Percentiles rank a stretch among this genome's conserved stretches.
Conservation (phyloP, 2,329 filamentous ascomycete genomes). For the Colletotrichum orbiculare region DNA sequence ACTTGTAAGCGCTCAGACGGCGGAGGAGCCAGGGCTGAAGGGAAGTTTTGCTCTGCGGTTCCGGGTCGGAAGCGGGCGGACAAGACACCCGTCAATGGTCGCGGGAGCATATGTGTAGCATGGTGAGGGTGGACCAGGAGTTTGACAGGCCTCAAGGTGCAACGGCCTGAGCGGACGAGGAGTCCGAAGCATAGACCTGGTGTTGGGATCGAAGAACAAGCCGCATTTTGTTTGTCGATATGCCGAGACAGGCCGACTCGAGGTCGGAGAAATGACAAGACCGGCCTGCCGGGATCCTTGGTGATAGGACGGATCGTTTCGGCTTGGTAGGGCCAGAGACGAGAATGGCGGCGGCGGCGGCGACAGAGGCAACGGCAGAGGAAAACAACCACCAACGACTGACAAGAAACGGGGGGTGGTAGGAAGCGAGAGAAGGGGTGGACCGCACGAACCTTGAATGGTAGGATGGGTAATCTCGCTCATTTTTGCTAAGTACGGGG, state of each 20-base stretch:
- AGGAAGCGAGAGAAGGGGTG: conserved; percentile 14
- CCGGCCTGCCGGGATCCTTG: conserved; percentile 10
- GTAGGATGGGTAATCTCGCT: conserved; percentile 67
- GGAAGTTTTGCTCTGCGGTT: background rate
- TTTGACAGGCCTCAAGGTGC: conserved; percentile 13
- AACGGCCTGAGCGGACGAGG: conserved; percentile 9
- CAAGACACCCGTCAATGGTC: conserved; percentile 35
- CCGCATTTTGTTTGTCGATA: background rate
- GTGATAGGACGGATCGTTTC: background rate
- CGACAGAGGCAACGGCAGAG: background rate
- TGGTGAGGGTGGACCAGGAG: conserved; percentile 12
- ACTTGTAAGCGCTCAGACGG: conserved; percentile 28
- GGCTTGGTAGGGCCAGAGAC: conserved; percentile 9
- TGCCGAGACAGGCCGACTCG: conserved; percentile 3
- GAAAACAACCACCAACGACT: background rate
- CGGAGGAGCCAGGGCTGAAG: conserved; percentile 21
- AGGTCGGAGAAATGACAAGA: conserved; percentile 17
- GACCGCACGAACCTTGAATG: conserved; percentile 63
- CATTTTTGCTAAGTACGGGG: conserved; percentile 51
- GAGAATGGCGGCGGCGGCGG: background rate
- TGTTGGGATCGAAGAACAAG: background rate
- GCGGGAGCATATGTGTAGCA: conserved; percentile 10
- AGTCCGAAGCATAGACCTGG: conserved; percentile 4
- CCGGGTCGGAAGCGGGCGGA: conserved; percentile 14
- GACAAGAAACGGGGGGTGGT: conserved; percentile 3